Conservation (phyloP, 352 stramenopile species). For the Globisporangium uncinulatum region DNA sequence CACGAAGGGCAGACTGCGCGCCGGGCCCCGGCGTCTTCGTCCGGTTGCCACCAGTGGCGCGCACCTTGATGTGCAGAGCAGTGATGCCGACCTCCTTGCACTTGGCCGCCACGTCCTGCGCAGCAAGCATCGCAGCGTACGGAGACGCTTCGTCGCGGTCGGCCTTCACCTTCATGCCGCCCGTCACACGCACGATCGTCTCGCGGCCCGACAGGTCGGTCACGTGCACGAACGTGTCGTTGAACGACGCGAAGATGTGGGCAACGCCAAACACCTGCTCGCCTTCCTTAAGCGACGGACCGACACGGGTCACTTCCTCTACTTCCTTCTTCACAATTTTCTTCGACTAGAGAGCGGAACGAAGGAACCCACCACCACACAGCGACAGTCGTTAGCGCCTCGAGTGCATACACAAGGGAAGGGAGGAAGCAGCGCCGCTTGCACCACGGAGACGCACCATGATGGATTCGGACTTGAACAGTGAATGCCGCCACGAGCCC, state of each 20-base stretch:
- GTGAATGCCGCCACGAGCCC: slow-evolving; percentile 36
- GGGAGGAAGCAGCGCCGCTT: slow-evolving; percentile 1
- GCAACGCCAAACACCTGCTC: slow-evolving; percentile 99
- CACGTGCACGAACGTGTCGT: slow-evolving; percentile 99
- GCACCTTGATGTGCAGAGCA: slow-evolving; percentile 99
- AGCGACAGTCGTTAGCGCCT: background rate
- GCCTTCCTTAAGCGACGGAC: slow-evolving; percentile 93
- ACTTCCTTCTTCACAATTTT: slow-evolving; percentile 87
- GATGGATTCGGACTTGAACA: slow-evolving; percentile 85
- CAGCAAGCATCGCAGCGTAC: slow-evolving; percentile 99
- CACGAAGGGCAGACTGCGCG: slow-evolving; percentile 97
- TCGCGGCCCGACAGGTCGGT: slow-evolving; percentile 99
- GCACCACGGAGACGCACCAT: slow-evolving; percentile 46
- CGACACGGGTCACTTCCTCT: slow-evolving; percentile 91
- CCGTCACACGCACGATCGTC: slow-evolving; percentile 99
- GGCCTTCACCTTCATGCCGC: slow-evolving; percentile 99
- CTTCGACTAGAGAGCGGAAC: slow-evolving; percentile 47
- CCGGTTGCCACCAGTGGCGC: slow-evolving; percentile 98
- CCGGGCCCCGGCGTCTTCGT: slow-evolving; percentile 97
- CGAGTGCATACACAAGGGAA: background rate
- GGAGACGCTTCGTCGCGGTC: slow-evolving; percentile 99
- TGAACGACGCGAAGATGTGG: slow-evolving; percentile 99
- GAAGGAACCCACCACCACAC: background rate
- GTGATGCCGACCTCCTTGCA: slow-evolving; percentile 98
- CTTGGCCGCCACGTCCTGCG: slow-evolving; percentile 97